phyloP scores from a whole-genome alignment of 2,329 filamentous ascomycete genomes.

The Fusarium heterosporum region DNA sequence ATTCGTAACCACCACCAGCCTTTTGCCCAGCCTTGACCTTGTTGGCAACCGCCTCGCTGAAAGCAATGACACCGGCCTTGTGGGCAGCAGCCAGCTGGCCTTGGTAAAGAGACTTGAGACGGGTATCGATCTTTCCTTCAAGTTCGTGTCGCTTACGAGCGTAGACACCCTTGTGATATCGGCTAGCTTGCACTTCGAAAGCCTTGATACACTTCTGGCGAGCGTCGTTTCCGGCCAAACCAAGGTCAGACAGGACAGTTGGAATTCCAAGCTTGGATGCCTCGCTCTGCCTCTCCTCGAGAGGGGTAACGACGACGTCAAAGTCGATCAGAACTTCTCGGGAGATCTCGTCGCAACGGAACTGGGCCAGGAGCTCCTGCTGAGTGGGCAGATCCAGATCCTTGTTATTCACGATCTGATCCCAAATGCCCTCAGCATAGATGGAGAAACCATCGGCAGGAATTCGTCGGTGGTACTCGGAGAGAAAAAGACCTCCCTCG shows the following conservation, averaged over 20 bases:
- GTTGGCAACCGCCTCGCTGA: slow-evolving; percentile 86
- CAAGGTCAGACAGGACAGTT: slow-evolving; percentile 79
- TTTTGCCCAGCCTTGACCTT: slow-evolving; percentile 94
- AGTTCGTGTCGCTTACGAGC: slow-evolving; percentile 86
- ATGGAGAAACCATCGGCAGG: slow-evolving; percentile 96
- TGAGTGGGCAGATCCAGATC: slow-evolving; percentile 96
- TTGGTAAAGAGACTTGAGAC: slow-evolving; percentile 87
- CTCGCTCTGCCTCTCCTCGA: slow-evolving; percentile 88
- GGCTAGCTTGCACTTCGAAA: slow-evolving; percentile 91
- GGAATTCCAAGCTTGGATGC: slow-evolving; percentile 78
- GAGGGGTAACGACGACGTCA: slow-evolving; percentile 81
- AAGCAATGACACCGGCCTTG: slow-evolving; percentile 85
- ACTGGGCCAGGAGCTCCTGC: slow-evolving; percentile 95
- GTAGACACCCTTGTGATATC: slow-evolving; percentile 98
- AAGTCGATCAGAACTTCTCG: slow-evolving; percentile 88
- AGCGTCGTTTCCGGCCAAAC: slow-evolving; percentile 76
- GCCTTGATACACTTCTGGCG: slow-evolving; percentile 79
- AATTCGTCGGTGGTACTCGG: slow-evolving; percentile 95
- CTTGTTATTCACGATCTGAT: slow-evolving; percentile 99
- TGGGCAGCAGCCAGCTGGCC: slow-evolving; percentile 91
- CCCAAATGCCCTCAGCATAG: slow-evolving; percentile 95
- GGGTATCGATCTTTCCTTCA: slow-evolving; percentile 85
- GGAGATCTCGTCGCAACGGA: slow-evolving; percentile 96
- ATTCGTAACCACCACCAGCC: slow-evolving; percentile 90
- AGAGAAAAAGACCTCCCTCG: slow-evolving; percentile 85